Evolutionary conservation across 176 grass and related monocot genomes (phyloP).

Genomic region (Luzula sylvatica): DNA sequence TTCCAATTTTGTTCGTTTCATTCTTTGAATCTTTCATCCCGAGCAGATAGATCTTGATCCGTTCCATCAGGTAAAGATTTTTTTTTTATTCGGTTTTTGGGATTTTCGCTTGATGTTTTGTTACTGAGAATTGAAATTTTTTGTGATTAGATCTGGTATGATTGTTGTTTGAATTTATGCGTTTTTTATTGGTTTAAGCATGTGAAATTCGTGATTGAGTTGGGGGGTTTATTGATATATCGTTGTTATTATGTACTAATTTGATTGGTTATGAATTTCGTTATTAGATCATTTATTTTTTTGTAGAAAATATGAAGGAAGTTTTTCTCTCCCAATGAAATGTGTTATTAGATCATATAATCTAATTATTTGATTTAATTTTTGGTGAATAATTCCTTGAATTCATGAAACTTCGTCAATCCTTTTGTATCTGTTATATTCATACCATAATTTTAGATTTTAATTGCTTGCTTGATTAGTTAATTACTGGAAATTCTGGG

Average conservation of each 20-base stretch:
- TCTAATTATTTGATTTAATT: constrained; percentile 1
- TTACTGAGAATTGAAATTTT: background rate
- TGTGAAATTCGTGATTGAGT: constrained; percentile 12
- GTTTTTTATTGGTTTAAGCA: background rate
- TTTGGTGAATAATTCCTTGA: background rate
- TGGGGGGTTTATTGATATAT: background rate
- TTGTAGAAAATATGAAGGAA: no score
- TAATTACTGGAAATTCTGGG: background rate
- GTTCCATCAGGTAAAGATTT: constrained; percentile 20
- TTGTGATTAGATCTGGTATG: constrained; percentile 4
- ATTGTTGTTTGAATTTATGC: background rate
- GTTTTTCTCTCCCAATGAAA: no score
- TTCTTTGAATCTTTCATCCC: constrained; percentile 15
- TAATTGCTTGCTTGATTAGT: background rate
- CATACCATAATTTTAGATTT: background rate
- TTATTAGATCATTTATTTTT: constrained; percentile 1
- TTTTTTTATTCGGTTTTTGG: background rate
- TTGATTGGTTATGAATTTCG: background rate
- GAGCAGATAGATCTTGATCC: constrained; percentile 19
- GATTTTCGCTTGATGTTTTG: constrained; percentile 10
- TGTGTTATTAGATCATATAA: constrained; percentile 16
- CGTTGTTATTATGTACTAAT: background rate
- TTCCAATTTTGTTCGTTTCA: background rate
- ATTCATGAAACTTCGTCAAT: background rate
- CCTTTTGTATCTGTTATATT: background rate